Base-by-base conservation (phyloP, 345 rosid genomes). In the Eucalyptus rudis region DNA sequence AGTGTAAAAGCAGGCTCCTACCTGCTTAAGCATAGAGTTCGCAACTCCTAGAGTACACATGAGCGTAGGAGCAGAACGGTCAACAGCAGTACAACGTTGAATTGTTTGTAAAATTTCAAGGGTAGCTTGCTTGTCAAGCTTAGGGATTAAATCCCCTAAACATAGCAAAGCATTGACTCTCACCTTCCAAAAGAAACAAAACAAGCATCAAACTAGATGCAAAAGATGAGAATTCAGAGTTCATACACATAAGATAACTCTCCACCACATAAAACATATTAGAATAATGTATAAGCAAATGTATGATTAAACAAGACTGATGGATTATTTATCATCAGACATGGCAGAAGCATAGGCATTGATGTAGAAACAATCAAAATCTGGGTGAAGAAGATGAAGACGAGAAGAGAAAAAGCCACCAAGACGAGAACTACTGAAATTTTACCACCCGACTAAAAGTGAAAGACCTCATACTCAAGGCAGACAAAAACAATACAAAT, bases 31-130 rank as follows among this genome's bases (percentile, higher is more conserved):
- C 89, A 98, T 95, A 43, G 99, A 94, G 92, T 94, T 96, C 89
- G 99, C 97, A 29, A 98, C 95, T 64, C 97, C 99, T 87, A 98
- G 99, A 87, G 99, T 94, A 90, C 99, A 98, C 98, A 98, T 97
- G 31, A 98, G 97, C 68, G 99, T 98, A 54, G 99, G 99, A 86
- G 98, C 96, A 89, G 99, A 97, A 71, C 90, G 98, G 90, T 98
- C 99, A 91, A 98, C 98, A 31, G 99, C 96, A 47, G 97, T 98
- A 90, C 99, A 98, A 16, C 97, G 96, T 88, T 96, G 99, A 89
- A 98, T 92, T 87, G 99, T 98, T 92, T 97, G 93, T 94, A 98
- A 90, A 89, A 98, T 93, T 17, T 95, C 98, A 68, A 95, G 89
- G 90, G 92, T 94, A 51, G 95, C 95, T 7, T 94, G 96, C 91